A percentile compares a stretch with the other conserved stretches of the same genome.
These are phyloP conservation scores for Colletotrichum camelliae DNA, from an alignment of 2,329 filamentous ascomycete species.

Conservation along the genomic window DNA sequence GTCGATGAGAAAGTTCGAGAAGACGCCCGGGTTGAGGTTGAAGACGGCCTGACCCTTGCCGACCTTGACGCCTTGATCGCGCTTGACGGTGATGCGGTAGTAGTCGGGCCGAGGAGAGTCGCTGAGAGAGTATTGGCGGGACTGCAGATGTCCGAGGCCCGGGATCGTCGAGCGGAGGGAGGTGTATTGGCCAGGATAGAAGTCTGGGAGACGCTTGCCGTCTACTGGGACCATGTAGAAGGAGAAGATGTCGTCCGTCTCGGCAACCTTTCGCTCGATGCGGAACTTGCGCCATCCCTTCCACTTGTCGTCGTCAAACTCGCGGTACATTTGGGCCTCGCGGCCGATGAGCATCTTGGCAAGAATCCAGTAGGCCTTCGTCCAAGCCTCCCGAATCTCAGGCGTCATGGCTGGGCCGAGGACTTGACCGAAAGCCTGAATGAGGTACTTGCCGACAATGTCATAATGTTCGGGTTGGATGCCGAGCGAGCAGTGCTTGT, in stretches of 20 bases:
- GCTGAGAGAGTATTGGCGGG: conserved; percentile 75
- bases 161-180: conserved; percentile 66
- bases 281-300: conserved; percentile 71
- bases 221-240: conserved; percentile 73
- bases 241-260: conserved; percentile 72
- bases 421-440: conserved; percentile 70
- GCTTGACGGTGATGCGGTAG: conserved; percentile 76
- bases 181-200: conserved; percentile 75
- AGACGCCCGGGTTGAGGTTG: conserved; percentile 62
- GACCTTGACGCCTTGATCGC: conserved; percentile 55
- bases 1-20: conserved; percentile 74
- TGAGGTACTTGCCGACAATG: conserved; percentile 72
- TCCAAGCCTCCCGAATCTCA: conserved; percentile 71
- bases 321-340: conserved; percentile 67
- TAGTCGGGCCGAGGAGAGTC: conserved; percentile 65
- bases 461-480: conserved; percentile 73
- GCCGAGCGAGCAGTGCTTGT: conserved; percentile 76
- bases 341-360: conserved; percentile 74
- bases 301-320: conserved; percentile 61
- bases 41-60: conserved; percentile 46
- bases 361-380: conserved; percentile 74
- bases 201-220: conserved; percentile 63
- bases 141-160: conserved; percentile 63
- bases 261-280: conserved; percentile 67
- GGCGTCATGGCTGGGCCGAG: conserved; percentile 71